Percentiles rank a stretch among this genome's conserved stretches.
These are phyloP conservation scores for Entoloma clypeatum DNA, from an alignment of 1,284 basidiomycete genomes.

Conservation along the genomic window DNA sequence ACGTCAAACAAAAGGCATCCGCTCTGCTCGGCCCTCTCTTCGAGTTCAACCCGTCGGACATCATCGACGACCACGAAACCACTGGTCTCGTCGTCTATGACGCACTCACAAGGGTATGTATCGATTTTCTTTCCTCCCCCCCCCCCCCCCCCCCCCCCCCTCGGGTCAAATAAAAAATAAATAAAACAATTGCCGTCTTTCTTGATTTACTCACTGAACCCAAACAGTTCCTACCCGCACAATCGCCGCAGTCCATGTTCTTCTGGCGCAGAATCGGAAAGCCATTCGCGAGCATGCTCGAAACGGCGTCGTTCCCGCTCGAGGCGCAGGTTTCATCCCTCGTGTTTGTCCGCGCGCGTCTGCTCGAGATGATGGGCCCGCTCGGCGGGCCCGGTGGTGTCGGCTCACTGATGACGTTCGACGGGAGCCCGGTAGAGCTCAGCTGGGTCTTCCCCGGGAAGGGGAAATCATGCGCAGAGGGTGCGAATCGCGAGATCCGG, in stretches of 20 bases:
- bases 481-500: conserved; percentile 22
- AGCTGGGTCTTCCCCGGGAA: conserved; percentile 29
- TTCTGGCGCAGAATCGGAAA: conserved; percentile 25
- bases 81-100: conserved; percentile 17
- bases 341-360: conserved; percentile 26
- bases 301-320: conserved; percentile 23
- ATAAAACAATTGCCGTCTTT: background rate
- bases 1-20: conserved; percentile 12
- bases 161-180: too few species aligned
- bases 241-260: conserved; percentile 19
- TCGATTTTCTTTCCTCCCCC: too few species aligned
- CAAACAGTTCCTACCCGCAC: conserved; percentile 16
- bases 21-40: conserved; percentile 15
- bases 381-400: conserved; percentile 16
- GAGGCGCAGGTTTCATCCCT: conserved; percentile 24
- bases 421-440: conserved; percentile 30
- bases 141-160: too few species aligned
- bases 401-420: conserved; percentile 28
- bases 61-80: conserved; percentile 7
- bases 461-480: conserved; percentile 13
- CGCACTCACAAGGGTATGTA: conserved; percentile 16
- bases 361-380: conserved; percentile 29
- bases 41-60: conserved; percentile 8
- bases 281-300: conserved; percentile 28
- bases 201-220: background rate